Base-by-base conservation (phyloP, 768 basidiomycete species). In the Megacollybia marginata region DNA sequence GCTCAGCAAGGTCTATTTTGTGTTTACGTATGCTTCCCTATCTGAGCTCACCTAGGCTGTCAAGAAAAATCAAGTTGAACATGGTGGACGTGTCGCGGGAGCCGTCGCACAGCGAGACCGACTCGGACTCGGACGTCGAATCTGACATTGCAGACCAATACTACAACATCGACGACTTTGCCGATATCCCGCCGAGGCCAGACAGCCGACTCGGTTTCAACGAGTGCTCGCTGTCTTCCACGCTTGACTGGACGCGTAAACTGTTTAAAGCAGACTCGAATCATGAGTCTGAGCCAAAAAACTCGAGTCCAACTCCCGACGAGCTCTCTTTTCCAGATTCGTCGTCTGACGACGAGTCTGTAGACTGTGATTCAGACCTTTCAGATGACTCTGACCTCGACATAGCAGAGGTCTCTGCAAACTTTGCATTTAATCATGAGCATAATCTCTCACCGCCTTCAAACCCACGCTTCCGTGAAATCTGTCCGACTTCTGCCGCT, bases 201-300 rank as follows among this genome's bases (percentile, higher is more conserved):
- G 64, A 67, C 28, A 81, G 74, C 54, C 74, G 74, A 42, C 66
- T 79, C 8, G 73, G 73, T 44, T 77, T 76, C 54, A 71, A 70
- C 58, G 28, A 48, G 9, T 34, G 50, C 9, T 36, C 54, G 23
- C 23, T 28, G 23, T 28, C 23, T 28, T 28, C 4, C 23, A 28
- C 55, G 48, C 19, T 13, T 23, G 16, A 44, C 47, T 59, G 56
- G 60, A 58, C 57, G 10, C 48, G 33, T 33, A 52, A 48, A 31
- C 54, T 60, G n/a, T 55, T 60, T 42, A 55, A 60, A 34, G 47
- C 13, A 34, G 48, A 33, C 35, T 43, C n/a, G 23, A 28, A 28
- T 28, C 23, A 28, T 28, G 23, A 6, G 23, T 28, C 23, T 6
- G 23, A 28, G 23, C 23, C 2, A 28, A 28, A 28, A 28, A 28